Evolutionary conservation across 2,329 filamentous ascomycete species (phyloP).

Genomic region (Trichoderma aggressivum): DNA sequence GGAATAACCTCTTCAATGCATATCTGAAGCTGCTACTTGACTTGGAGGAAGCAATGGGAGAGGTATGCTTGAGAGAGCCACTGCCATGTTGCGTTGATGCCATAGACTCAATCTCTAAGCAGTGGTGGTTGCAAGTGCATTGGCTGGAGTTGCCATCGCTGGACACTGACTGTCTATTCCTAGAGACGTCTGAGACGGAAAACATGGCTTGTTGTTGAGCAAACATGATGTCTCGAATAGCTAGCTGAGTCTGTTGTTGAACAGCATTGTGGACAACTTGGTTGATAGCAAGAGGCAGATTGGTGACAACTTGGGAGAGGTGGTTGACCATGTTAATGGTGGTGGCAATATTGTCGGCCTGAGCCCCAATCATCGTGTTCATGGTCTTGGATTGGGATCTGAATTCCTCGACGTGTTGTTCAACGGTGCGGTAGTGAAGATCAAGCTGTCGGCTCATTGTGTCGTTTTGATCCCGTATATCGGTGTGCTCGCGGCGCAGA

Average conservation of each 20-base stretch:
- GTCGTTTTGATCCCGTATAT: conserved; percentile 28
- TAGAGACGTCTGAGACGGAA: neutral
- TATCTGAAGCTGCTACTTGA: neutral
- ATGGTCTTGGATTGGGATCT: conserved; percentile 21
- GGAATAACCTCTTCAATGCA: neutral
- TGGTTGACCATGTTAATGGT: conserved; percentile 23
- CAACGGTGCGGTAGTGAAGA: conserved; percentile 24
- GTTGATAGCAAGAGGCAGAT: conserved; percentile 27
- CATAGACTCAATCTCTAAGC: neutral
- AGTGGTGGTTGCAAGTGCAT: neutral
- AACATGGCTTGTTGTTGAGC: conserved; percentile 26
- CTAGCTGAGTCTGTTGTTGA: conserved; percentile 24
- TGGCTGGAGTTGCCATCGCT: neutral
- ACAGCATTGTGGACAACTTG: conserved; percentile 27
- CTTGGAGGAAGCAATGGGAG: neutral
- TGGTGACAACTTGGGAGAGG: conserved; percentile 27
- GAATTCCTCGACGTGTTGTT: conserved; percentile 22
- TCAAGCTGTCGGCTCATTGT: conserved; percentile 29
- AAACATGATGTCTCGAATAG: conserved; percentile 23
- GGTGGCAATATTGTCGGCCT: conserved; percentile 26
- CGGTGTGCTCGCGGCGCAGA: conserved; percentile 21
- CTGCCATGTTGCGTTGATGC: neutral
- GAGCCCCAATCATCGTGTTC: conserved; percentile 24
- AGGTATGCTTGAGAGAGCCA: neutral
- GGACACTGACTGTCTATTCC: neutral